These are phyloP conservation scores for Jacaranda mimosifolia DNA, from an alignment of 257 asterid species.

Conservation along the genomic window DNA sequence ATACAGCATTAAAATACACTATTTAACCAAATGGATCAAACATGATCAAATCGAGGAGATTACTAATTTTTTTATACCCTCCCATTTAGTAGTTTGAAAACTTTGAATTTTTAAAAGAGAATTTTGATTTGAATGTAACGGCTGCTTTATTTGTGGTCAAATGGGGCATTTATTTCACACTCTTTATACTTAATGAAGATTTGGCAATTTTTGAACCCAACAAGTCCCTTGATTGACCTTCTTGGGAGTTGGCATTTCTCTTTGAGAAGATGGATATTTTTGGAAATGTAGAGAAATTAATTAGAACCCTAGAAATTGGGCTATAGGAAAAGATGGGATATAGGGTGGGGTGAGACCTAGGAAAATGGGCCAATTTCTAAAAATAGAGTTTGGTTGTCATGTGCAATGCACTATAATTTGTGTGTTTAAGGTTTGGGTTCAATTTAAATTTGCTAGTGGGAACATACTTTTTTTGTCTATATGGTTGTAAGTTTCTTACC, in stretches of 20 bases:
- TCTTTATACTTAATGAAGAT: conserved; percentile 23
- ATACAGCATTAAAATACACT: conserved; percentile 32
- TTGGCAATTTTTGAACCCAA: conserved; percentile 3
- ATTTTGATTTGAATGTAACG: conserved; percentile 44
- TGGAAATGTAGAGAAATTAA: conserved; percentile 37
- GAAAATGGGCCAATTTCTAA: conserved; percentile 27
- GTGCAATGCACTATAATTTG: conserved; percentile 25
- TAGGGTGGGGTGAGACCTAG: conserved; percentile 37
- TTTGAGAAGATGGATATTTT: conserved; percentile 38
- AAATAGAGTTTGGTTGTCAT: conserved; percentile 21
- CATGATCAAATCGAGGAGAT: conserved; percentile 53
- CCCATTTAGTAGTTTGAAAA: conserved; percentile 42
- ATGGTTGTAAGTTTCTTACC: neutral
- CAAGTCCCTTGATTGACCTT: conserved; percentile 40
- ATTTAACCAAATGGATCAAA: conserved; percentile 43
- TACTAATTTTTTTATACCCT: conserved; percentile 31
- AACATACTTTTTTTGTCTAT: neutral
- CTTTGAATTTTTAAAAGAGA: conserved; percentile 63
- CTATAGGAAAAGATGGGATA: conserved; percentile 27
- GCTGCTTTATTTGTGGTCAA: conserved; percentile 48
- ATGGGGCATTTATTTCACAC: conserved; percentile 37
- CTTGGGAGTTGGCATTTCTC: conserved; percentile 39
- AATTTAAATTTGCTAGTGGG: neutral
- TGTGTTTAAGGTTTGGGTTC: neutral
- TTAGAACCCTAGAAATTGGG: conserved; percentile 36